Evolutionary conservation across 2,329 filamentous ascomycete species (phyloP), one percentile per base, ranked within the genome.

Genomic region (Paradendryphiella salina): DNA sequence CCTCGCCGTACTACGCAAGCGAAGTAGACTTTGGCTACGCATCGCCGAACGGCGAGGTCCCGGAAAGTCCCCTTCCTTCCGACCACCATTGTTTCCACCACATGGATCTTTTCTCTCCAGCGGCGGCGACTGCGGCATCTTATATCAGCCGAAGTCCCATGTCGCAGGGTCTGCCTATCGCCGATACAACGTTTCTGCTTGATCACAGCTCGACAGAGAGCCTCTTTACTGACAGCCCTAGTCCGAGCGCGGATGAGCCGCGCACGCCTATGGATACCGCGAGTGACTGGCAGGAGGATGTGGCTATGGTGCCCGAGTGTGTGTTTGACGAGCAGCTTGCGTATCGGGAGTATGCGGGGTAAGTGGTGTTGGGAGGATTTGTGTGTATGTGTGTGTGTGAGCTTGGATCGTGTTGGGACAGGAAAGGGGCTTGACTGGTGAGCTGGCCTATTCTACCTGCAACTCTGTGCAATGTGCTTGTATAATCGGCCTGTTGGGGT

Each of bases 141-240:
- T 42, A 48, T 21, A 26, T 20, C 23, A 21, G 13, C 5, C 15
- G 26, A 9, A 45, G 41, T n/a, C 41, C 46, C 2, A 50, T 44
- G 31, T 20, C 28, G 13, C 34, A 31, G 3, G 44, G 48, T 8
- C 7, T 57, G 36, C 34, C 34, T 4, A 37, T 46, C 18, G 34
- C 44, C 4, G 59, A 67, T 20, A 41, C 52, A 1, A 54, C 48
- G 0, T 67, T 61, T 34, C 38, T 65, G n/a, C 42, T 63, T 6
- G 47, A 61, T 11, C 58, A 61, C 4, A 57, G 60, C 21, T 53
- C 60, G 0, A 41, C 56, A 3, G 67, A 66, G 21, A 54, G 60
- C 1, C 21, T 69, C 13, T 68, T 70, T 50, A 51, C 57, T 2
- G 50, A 57, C 11, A 60, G 55, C 11, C 64, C 66, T 1, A 62